Evolutionary conservation across 345 rosid genomes (phyloP), one percentile per base, ranked within the genome.

Genomic region (Viola odorata): DNA sequence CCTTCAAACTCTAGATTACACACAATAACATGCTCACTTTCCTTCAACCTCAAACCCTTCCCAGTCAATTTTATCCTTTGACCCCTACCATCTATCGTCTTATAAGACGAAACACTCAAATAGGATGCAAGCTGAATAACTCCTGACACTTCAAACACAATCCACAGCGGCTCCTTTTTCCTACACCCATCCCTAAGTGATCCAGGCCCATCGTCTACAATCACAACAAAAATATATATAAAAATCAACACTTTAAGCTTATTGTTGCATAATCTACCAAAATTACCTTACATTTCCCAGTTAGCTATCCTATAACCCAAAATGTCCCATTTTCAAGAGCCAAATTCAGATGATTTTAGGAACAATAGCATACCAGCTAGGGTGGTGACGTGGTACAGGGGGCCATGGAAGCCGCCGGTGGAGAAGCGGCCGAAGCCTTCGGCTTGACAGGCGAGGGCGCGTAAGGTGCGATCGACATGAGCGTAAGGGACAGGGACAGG

Each of bases 71-170:
- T 91, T 61, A 95, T 82, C 71, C 82, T 74, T 61, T 85, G 97
- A 13, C 94, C 97, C 45, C 97, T 83, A 14, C 97, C 99, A 75
- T 95, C 99, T 32, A 95, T 81, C 65, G 96, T 95, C 83, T 88
- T 95, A 63, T 85, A 83, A 51, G 99, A 95, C 10, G 97, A 81
- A 17, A 88, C 84, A 58, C 17, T 85, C 70, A 86, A 74, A 82
- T 75, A 79, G 2, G 92, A 82, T 0, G 69, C 67, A 3, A 95
- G 85, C 66, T 79, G 69, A 68, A 95, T 86, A 60, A 85, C 77
- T 70, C 99, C 97, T 0, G 97, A 88, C 12, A 84, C 72, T 39
- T 82, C 83, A 51, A 95, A 95, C 56, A 86, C 88, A 39, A 95
- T 91, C 97, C 99, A 95, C 16, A 85, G 82, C 13, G 94, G 95